Conservation (phyloP, 1,284 basidiomycete genomes). For the Lignosus rhinocerotis region DNA sequence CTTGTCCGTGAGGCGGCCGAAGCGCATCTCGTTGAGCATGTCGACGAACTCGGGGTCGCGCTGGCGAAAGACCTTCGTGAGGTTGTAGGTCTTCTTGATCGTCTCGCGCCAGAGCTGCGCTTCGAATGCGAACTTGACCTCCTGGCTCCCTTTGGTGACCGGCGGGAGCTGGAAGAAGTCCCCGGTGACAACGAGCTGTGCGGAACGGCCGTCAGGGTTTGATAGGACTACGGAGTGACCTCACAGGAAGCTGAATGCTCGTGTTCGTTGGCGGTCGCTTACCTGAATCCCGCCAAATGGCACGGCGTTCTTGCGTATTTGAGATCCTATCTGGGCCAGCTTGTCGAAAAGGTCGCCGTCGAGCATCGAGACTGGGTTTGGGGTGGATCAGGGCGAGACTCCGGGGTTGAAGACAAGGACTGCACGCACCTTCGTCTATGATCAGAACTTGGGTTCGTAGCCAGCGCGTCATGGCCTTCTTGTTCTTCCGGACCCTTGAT, state of each 20-base stretch:
- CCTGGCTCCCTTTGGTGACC: slow-evolving; percentile 55
- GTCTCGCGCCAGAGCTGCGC: slow-evolving; percentile 70
- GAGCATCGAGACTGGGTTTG: slow-evolving; percentile 81
- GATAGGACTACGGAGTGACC: no score
- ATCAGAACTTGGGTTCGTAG: slow-evolving; percentile 75
- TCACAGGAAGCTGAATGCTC: no score
- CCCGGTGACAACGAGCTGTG: slow-evolving; percentile 80
- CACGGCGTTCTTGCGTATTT: slow-evolving; percentile 51
- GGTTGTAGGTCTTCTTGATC: slow-evolving; percentile 56
- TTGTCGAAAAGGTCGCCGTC: slow-evolving; percentile 89
- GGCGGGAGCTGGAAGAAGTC: slow-evolving; percentile 96
- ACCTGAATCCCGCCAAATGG: slow-evolving; percentile 94
- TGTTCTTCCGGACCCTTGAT: slow-evolving; percentile 66
- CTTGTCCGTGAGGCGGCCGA: slow-evolving; percentile 60
- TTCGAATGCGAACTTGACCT: slow-evolving; percentile 80
- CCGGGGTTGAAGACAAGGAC: background rate
- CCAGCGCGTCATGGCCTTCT: slow-evolving; percentile 75
- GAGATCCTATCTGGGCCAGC: slow-evolving; percentile 67
- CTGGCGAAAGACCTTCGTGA: slow-evolving; percentile 69
- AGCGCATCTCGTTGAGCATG: slow-evolving; percentile 93
- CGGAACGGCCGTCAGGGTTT: no score
- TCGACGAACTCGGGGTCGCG: slow-evolving; percentile 79
- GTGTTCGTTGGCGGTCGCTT: slow-evolving; percentile 24
- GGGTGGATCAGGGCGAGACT: background rate
- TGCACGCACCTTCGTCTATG: slow-evolving; percentile 79